Percentiles rank a stretch among this genome's conserved stretches.
These are phyloP conservation scores for Boletellus ananas DNA, from an alignment of 768 basidiomycete genomes.

Conservation along the genomic window DNA sequence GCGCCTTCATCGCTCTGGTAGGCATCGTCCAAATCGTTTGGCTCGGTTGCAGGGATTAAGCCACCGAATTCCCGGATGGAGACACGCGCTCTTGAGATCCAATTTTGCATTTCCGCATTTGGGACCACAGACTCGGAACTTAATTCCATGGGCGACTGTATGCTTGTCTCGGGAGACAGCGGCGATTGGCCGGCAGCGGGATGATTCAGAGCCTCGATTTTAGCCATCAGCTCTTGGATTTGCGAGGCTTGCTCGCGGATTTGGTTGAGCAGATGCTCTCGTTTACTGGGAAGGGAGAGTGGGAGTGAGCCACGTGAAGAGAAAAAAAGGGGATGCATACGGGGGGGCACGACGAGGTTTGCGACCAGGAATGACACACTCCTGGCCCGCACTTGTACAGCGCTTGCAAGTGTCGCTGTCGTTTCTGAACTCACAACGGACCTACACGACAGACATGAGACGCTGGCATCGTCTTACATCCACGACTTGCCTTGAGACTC, in stretches of 20 bases:
- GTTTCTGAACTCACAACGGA: slow-evolving; percentile 72
- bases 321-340: slow-evolving; percentile 41
- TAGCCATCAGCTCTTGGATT: slow-evolving; percentile 67
- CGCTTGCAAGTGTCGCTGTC: slow-evolving; percentile 75
- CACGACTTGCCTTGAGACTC: slow-evolving; percentile 39
- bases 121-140: slow-evolving; percentile 29
- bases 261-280: slow-evolving; percentile 72
- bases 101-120: slow-evolving; percentile 63
- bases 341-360: slow-evolving; percentile 78
- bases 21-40: slow-evolving; percentile 43
- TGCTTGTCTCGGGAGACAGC: slow-evolving; percentile 30
- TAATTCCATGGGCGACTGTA: slow-evolving; percentile 28
- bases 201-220: slow-evolving; percentile 51
- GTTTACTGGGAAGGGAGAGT: slow-evolving; percentile 51
- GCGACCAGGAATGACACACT: slow-evolving; percentile 79
- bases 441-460: slow-evolving; percentile 38
- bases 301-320: not conserved
- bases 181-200: slow-evolving; percentile 30
- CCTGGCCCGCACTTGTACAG: slow-evolving; percentile 64
- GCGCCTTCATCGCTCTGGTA: slow-evolving; percentile 40
- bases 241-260: slow-evolving; percentile 71
- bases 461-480: not conserved
- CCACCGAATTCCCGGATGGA: slow-evolving; percentile 65
- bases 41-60: slow-evolving; percentile 60
- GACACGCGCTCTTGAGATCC: slow-evolving; percentile 72